Conservation (phyloP, 108 stramenopile genomes). For the Cyclotella sp. region DNA sequence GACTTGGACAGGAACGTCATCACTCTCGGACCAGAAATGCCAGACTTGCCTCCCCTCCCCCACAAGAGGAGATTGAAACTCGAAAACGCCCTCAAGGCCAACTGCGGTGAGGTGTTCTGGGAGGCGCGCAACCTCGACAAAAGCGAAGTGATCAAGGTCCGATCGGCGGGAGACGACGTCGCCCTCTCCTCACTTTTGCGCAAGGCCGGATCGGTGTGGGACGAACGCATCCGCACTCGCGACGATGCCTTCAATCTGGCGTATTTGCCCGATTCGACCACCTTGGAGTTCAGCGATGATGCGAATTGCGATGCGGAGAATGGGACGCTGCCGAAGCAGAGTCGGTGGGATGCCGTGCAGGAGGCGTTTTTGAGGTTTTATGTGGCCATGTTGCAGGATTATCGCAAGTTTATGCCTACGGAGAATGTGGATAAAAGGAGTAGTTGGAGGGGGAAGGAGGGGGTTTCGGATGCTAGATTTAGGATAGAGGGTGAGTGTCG, state of each 20-base stretch:
- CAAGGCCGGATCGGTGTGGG: slow-evolving; percentile 60
- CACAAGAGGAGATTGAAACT: slow-evolving; percentile 76
- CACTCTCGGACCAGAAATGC: slow-evolving; percentile 59
- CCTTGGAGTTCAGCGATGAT: slow-evolving; percentile 41
- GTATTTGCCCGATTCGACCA: slow-evolving; percentile 59
- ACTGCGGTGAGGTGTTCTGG: slow-evolving; percentile 81
- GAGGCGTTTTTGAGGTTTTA: slow-evolving; percentile 88
- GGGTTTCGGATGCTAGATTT: slow-evolving; percentile 49
- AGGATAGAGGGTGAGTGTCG: slow-evolving; percentile 33
- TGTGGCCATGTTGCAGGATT: slow-evolving; percentile 76
- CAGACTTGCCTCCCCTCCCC: slow-evolving; percentile 66
- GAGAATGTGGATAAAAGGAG: slow-evolving; percentile 18
- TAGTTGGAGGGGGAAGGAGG: slow-evolving; percentile 48
- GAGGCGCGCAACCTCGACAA: slow-evolving; percentile 62
- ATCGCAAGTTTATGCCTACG: slow-evolving; percentile 64
- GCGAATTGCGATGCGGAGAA: slow-evolving; percentile 13
- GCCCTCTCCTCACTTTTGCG: slow-evolving; percentile 15
- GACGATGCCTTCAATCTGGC: slow-evolving; percentile 87
- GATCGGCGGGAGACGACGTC: slow-evolving; percentile 23
- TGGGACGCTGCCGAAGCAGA: slow-evolving; percentile 48
- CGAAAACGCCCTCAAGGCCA: slow-evolving; percentile 53
- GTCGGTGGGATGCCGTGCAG: slow-evolving; percentile 82
- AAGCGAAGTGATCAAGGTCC: slow-evolving; percentile 37
- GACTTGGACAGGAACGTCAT: slow-evolving; percentile 84
- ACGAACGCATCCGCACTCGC: slow-evolving; percentile 56